Conservation (phyloP, 2,329 filamentous ascomycete species). For the Trichoderma hamatum region DNA sequence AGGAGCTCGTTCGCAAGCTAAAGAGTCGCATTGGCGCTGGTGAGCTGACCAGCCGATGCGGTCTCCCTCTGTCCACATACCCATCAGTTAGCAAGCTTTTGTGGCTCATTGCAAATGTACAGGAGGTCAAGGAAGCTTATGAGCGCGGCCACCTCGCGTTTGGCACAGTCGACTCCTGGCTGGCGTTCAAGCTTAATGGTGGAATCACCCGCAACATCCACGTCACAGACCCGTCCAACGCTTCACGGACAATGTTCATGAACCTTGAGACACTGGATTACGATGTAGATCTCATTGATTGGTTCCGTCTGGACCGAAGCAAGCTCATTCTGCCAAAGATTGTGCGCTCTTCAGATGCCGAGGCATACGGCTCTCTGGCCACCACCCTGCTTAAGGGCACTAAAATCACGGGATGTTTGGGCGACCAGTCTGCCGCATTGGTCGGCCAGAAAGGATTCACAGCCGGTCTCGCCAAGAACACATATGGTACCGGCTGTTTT, state of each 20-base stretch:
- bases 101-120: slow-evolving; percentile 73
- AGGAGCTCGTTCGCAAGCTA: slow-evolving; percentile 71
- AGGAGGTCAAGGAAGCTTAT: slow-evolving; percentile 69
- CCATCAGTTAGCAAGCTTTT: slow-evolving; percentile 77
- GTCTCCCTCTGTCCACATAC: slow-evolving; percentile 80
- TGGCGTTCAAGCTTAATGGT: slow-evolving; percentile 78
- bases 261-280: slow-evolving; percentile 76
- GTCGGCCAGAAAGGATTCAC: slow-evolving; percentile 79
- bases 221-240: slow-evolving; percentile 80
- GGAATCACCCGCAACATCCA: slow-evolving; percentile 65
- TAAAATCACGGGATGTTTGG: slow-evolving; percentile 75
- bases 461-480: slow-evolving; percentile 79
- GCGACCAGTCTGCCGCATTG: slow-evolving; percentile 79
- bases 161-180: slow-evolving; percentile 80
- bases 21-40: slow-evolving; percentile 68
- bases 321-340: slow-evolving; percentile 78
- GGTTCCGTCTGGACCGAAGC: slow-evolving; percentile 70
- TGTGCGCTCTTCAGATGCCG: slow-evolving; percentile 70
- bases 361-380: slow-evolving; percentile 67
- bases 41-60: slow-evolving; percentile 68
- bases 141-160: slow-evolving; percentile 73
- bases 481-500: slow-evolving; percentile 85
- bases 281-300: slow-evolving; percentile 71
- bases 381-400: slow-evolving; percentile 66
- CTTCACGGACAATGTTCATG: slow-evolving; percentile 88